A percentile compares a stretch with the other conserved stretches of the same genome.
Conservation (phyloP, 2,329 filamentous ascomycete species). For the Magnaporthiopsis poae region DNA sequence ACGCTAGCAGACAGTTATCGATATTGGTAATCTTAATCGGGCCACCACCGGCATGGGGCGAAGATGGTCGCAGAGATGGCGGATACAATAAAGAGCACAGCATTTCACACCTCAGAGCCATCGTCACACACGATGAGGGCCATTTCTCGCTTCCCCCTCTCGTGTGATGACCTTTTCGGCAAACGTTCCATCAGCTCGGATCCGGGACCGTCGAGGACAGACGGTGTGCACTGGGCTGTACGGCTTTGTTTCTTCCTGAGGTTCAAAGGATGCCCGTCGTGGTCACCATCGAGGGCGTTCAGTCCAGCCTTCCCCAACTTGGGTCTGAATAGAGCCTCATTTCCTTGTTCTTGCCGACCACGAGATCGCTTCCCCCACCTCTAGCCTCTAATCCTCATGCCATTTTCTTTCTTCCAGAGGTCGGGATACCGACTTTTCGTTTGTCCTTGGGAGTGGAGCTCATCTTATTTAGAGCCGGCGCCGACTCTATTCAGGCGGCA, state of each 20-base stretch:
- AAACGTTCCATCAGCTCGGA: neutral
- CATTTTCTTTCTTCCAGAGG: neutral
- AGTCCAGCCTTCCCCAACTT: neutral
- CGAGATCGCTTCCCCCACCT: neutral
- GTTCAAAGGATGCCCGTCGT: neutral
- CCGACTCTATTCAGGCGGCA: neutral
- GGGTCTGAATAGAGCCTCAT: neutral
- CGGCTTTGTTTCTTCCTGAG: neutral
- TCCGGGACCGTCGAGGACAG: neutral
- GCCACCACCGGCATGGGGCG: neutral
- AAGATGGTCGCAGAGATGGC: neutral
- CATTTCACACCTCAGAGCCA: neutral
- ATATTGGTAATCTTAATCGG: neutral
- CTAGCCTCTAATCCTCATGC: neutral
- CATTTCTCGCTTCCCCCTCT: neutral
- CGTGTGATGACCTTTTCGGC: neutral
- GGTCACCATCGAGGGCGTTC: neutral
- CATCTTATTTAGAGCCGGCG: neutral
- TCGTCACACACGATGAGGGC: neutral
- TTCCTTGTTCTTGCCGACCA: neutral
- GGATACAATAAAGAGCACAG: neutral
- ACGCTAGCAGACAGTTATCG: neutral
- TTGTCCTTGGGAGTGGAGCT: neutral
- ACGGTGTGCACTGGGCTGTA: neutral
- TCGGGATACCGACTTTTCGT: neutral